Base-by-base conservation (phyloP, 2,329 filamentous ascomycete species). In the Arthroderma sp. region DNA sequence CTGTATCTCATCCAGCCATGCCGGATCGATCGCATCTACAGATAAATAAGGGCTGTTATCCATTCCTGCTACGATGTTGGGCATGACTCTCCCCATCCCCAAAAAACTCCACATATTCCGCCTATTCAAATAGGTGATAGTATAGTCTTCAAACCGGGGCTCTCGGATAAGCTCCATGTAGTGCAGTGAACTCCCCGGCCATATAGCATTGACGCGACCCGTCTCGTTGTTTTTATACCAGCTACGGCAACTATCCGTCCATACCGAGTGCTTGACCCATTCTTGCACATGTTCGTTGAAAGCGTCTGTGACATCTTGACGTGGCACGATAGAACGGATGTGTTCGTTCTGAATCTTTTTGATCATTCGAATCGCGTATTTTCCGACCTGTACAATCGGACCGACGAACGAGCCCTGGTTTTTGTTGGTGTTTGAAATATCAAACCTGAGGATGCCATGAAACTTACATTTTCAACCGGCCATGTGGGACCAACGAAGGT, bases 141-240 rank as follows among this genome's bases (percentile, higher is more conserved):
- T 62, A 51, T 65, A 70, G 49, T 70, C 67, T 54, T 70, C 67
- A 45, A 59, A 69, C 28, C 68, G 58, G 3, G 65, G 65, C 5
- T 56, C 51, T 37, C 62, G 56, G 46, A 69, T 65, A 1, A 61
- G 51, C 45, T 69, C 60, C 31, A 64, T 58, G 48, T 73, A 74
- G 44, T 74, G 71, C 36, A 74, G 62, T 0, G 65, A 69, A 3
- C 63, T 67, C 3, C 72, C 73, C 0, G 72, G 71, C 65, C 66
- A 75, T 1, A 75, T 58, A 3, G 70, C 68, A 56, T 57, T 61
- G 36, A 70, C 66, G 4, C 66, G 57, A n/a, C 66, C 68, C 1
- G 65, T 69, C 32, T 53, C 56, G 29, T 55, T 54, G 27, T 56
- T 55, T 40, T 59, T 58, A 40, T 61, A 61, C 58, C 58, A 61